Conservation (phyloP, 2,329 filamentous ascomycete genomes). For the Aulographum hederae region DNA sequence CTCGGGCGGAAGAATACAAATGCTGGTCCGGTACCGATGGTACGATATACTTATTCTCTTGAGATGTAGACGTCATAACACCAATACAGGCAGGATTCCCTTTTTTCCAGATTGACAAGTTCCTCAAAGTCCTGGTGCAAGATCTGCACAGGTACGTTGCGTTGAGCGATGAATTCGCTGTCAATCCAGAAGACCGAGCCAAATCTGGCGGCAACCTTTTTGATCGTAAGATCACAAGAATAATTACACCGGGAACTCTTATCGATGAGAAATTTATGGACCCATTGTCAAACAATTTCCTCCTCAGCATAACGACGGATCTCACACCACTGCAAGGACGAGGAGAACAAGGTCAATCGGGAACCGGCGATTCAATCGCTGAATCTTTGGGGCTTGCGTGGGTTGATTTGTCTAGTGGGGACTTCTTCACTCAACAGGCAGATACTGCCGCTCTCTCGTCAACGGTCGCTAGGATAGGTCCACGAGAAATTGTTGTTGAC, state of each 20-base stretch:
- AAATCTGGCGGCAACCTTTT: slow-evolving; percentile 67
- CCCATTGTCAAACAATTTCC: slow-evolving; percentile 80
- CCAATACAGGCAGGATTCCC: slow-evolving; percentile 71
- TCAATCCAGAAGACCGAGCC: slow-evolving; percentile 48
- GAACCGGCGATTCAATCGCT: slow-evolving; percentile 17
- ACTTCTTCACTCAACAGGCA: slow-evolving; percentile 72
- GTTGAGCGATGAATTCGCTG: slow-evolving; percentile 80
- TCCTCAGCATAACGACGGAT: slow-evolving; percentile 58
- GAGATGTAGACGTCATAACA: slow-evolving; percentile 6
- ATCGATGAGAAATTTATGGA: slow-evolving; percentile 98
- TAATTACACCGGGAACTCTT: slow-evolving; percentile 85
- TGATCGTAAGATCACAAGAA: slow-evolving; percentile 65
- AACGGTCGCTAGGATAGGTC: slow-evolving; percentile 63
- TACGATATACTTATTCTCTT: slow-evolving; percentile 19
- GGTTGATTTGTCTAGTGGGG: slow-evolving; percentile 87
- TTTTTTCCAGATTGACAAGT: slow-evolving; percentile 79
- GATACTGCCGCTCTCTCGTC: slow-evolving; percentile 57
- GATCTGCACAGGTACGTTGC: slow-evolving; percentile 84
- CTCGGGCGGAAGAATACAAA: slow-evolving; percentile 65
- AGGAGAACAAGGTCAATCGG: slow-evolving; percentile 9
- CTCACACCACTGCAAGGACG: slow-evolving; percentile 7
- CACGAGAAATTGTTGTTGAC: slow-evolving; percentile 70
- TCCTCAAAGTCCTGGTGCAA: slow-evolving; percentile 81
- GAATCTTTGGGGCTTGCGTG: slow-evolving; percentile 60
- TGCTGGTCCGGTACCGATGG: slow-evolving; percentile 63